Conservation (phyloP, 2,329 filamentous ascomycete genomes). For the Ophiostoma sp. region DNA sequence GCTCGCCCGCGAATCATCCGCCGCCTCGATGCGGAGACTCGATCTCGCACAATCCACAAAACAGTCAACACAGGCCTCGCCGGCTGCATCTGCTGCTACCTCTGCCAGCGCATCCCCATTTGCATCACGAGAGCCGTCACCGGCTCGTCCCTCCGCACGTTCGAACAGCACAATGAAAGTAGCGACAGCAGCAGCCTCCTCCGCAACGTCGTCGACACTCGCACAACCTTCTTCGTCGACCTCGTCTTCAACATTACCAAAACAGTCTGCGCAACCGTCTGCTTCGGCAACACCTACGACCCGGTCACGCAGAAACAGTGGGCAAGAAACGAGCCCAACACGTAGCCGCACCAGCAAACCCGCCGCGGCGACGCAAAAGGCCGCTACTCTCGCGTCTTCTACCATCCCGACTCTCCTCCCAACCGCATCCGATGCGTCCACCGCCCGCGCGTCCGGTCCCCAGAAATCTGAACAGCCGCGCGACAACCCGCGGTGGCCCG, state of each 20-base stretch:
- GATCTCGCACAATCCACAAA: slow-evolving; percentile 29
- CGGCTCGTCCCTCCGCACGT: slow-evolving; percentile 44
- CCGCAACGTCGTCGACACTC: not conserved
- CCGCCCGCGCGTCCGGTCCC: slow-evolving; percentile 61
- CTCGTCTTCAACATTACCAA: slow-evolving; percentile 7
- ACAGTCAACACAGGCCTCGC: slow-evolving; percentile 29
- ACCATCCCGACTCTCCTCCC: slow-evolving; percentile 67
- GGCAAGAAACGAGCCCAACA: slow-evolving; percentile 63
- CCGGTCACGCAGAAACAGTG: slow-evolving; percentile 65
- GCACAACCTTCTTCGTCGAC: slow-evolving; percentile 11
- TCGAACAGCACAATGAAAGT: slow-evolving; percentile 32
- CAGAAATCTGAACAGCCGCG: slow-evolving; percentile 61
- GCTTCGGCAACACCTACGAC: slow-evolving; percentile 31
- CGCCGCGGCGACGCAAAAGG: slow-evolving; percentile 62
- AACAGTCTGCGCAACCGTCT: slow-evolving; percentile 35
- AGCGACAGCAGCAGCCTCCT: slow-evolving; percentile 34
- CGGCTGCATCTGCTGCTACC: slow-evolving; percentile 34
- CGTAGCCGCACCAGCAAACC: slow-evolving; percentile 56
- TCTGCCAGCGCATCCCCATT: slow-evolving; percentile 38
- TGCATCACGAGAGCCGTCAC: slow-evolving; percentile 50
- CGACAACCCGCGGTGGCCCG: slow-evolving; percentile 70
- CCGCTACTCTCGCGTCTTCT: slow-evolving; percentile 61
- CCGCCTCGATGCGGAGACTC: slow-evolving; percentile 31
- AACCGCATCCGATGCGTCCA: slow-evolving; percentile 55
- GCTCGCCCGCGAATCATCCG: slow-evolving; percentile 35